phyloP scores from a whole-genome alignment of 257 asterid genomes.

The Cordia subcordata region DNA sequence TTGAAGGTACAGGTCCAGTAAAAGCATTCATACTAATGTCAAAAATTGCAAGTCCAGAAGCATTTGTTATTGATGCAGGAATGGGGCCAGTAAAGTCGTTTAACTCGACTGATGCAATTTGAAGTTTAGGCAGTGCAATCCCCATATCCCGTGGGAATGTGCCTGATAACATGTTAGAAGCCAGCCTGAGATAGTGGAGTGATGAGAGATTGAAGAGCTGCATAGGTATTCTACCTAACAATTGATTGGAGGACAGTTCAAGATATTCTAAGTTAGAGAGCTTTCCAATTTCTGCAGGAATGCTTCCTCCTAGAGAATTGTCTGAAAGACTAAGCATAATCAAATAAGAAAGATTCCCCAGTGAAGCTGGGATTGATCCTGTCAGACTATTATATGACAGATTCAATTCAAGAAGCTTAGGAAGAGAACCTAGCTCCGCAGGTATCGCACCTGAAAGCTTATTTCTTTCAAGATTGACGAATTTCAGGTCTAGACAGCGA shows the following conservation, averaged over 20 bases:
- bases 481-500: constrained; percentile 20
- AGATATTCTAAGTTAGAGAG: constrained; percentile 5
- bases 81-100: constrained; percentile 21
- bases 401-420: constrained; percentile 8
- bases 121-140: constrained; percentile 19
- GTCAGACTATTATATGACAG: constrained; percentile 12
- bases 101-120: constrained; percentile 10
- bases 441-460: constrained; percentile 15
- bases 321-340: background rate
- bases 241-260: constrained; percentile 7
- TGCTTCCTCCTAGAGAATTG: constrained; percentile 15
- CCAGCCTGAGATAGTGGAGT: constrained; percentile 3
- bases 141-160: constrained; percentile 17
- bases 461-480: constrained; percentile 13
- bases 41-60: constrained; percentile 13
- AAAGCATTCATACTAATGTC: constrained; percentile 18
- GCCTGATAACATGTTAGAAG: constrained; percentile 20
- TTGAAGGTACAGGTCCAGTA: constrained; percentile 8
- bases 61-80: constrained; percentile 28
- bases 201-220: constrained; percentile 16
- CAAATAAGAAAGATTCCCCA: constrained; percentile 22
- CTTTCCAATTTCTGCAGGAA: constrained; percentile 14
- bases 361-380: constrained; percentile 21
- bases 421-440: constrained; percentile 12
- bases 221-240: constrained; percentile 16